Evolutionary conservation across 306 rosid species (phyloP), one percentile per base, ranked within the genome.

Genomic region (Potentilla sterilis): DNA sequence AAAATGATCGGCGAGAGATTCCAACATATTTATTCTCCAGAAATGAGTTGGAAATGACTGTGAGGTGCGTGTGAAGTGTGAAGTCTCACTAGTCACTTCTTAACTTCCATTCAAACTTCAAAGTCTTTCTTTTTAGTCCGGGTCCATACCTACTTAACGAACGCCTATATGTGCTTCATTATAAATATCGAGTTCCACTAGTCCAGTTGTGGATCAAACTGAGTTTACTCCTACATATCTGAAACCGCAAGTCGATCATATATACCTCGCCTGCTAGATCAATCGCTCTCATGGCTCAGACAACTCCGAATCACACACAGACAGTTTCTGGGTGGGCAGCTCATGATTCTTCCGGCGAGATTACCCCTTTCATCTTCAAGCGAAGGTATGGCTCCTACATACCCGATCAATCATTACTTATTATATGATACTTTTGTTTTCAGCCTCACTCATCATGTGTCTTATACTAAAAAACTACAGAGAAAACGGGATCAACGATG

Each of bases 271-370:
- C 5, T 37, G 22, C 43, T 34, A 7, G 43, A 7, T 43, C 4
- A 13, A 59, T 28, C 28, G 28, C 28, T 74, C 40, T 63, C 24
- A 91, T 91, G 95, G 85, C 92, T 40, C 79, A 82, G 69, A 82
- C 85, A 7, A 91, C 97, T 55, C 86, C 89, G 1, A 91, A 89
- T 48, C 97, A 91, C 86, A 86, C 91, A 46, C 86, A 83, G 7
- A 83, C 72, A 4, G 97, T 91, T 8, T 83, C 88, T 40, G 97
- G 97, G 2, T 91, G 97, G 97, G 97, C 97, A 67, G 97, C 97
- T 49, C 89, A 78, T 24, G 93, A 91, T 85, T 67, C 97, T 65
- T 88, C 97, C 5, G 97, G 89, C 86, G 77, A 80, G 78, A 76
- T 91, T 43, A 76, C 82, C 42, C 92, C 95, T 22, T 83, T 65